Evolutionary conservation across 495 filamentous ascomycete species (phyloP).

Genomic region (Physcia stellaris): DNA sequence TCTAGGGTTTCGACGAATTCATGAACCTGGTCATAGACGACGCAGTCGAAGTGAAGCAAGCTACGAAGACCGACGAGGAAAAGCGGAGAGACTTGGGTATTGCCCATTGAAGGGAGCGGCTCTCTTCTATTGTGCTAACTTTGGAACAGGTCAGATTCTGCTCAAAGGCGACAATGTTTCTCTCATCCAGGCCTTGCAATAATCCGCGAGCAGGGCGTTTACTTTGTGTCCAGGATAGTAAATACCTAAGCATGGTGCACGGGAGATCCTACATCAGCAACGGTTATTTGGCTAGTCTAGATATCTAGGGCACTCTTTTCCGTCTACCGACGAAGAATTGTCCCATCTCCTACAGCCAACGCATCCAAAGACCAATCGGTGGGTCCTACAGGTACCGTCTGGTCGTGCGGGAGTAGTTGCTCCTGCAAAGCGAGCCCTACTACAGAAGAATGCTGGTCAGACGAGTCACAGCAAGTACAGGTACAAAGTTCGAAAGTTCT

Average conservation of each 20-base stretch:
- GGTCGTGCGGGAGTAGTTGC: constrained; percentile 54
- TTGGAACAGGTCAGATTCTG: constrained; percentile 69
- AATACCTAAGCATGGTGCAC: too few relatives aligned
- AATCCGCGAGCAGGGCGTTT: too few relatives aligned
- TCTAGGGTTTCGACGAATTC: constrained; percentile 90
- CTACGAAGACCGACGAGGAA: constrained; percentile 71
- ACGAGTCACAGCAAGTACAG: too few relatives aligned
- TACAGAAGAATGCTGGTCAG: too few relatives aligned
- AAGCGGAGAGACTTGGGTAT: constrained; percentile 67
- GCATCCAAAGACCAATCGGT: constrained; percentile 56
- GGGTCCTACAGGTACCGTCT: constrained; percentile 50
- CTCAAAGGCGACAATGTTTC: constrained; percentile 97
- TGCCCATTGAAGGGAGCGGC: constrained; percentile 13
- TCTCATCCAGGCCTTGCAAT: constrained; percentile 69
- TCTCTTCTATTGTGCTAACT: constrained; percentile 16
- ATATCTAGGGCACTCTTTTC: constrained; percentile 3
- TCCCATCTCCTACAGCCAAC: constrained; percentile 46
- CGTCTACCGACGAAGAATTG: constrained; percentile 10
- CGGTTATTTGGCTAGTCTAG: constrained; percentile 5
- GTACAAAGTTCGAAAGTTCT: too few relatives aligned
- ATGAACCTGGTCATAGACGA: constrained; percentile 98
- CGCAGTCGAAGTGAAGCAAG: constrained; percentile 78
- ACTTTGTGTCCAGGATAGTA: too few relatives aligned
- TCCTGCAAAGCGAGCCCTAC: constrained; percentile 81
- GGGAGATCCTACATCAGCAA: too few relatives aligned